phyloP scores from a whole-genome alignment of 2,329 filamentous ascomycete genomes.

The Ophiostoma perfectum region DNA sequence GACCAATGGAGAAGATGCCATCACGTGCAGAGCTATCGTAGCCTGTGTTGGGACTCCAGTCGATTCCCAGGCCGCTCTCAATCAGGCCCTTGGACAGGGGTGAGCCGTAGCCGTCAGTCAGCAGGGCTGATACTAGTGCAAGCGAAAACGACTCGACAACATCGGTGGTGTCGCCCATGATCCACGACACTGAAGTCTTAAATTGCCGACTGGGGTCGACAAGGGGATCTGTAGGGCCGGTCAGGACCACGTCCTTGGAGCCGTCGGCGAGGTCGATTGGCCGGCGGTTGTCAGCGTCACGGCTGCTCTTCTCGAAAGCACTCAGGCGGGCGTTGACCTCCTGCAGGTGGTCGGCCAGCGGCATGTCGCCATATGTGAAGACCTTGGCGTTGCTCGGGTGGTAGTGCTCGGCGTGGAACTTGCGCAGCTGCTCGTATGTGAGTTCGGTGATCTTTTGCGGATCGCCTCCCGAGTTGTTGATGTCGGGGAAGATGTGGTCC shows the following conservation, averaged over 20 bases:
- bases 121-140: constrained; percentile 70
- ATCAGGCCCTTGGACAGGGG: constrained; percentile 85
- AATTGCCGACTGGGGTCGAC: constrained; percentile 80
- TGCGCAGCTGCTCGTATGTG: constrained; percentile 80
- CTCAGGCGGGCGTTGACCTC: constrained; percentile 71
- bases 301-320: constrained; percentile 62
- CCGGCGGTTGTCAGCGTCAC: constrained; percentile 65
- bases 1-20: constrained; percentile 82
- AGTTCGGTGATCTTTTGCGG: constrained; percentile 94
- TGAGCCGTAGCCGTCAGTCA: constrained; percentile 93
- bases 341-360: constrained; percentile 70
- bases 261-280: constrained; percentile 65
- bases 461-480: constrained; percentile 96
- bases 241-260: constrained; percentile 62
- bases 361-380: constrained; percentile 92
- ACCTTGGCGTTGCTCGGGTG: constrained; percentile 97
- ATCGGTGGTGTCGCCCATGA: constrained; percentile 76
- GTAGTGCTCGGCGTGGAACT: constrained; percentile 89
- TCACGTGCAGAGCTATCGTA: constrained; percentile 73
- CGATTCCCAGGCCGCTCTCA: constrained; percentile 81
- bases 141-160: constrained; percentile 85
- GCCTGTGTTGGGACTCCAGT: constrained; percentile 91
- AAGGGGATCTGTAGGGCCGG: constrained; percentile 80
- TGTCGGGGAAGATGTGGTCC: constrained; percentile 85
- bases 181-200: constrained; percentile 92